Evolutionary conservation across 2,329 filamentous ascomycete species (phyloP).

Genomic region (Aspergillus amoenus): DNA sequence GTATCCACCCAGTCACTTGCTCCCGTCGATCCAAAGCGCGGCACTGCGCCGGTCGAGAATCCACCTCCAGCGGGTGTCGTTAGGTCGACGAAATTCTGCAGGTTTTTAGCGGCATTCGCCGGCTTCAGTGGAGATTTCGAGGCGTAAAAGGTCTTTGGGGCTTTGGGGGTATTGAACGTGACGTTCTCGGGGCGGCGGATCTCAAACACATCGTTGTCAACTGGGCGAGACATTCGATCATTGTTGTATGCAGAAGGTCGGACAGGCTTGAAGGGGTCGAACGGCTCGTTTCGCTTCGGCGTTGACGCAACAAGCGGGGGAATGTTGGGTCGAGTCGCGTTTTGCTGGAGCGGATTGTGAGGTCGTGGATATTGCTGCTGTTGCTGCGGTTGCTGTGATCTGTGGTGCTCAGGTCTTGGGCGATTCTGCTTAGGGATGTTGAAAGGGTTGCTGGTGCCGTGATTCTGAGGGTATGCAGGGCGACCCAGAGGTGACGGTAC

Average conservation of each 20-base stretch:
- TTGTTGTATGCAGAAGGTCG: conserved; percentile 39
- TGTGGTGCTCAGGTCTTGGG: conserved; percentile 52
- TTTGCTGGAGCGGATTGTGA: conserved; percentile 18
- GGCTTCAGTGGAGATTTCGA: conserved; percentile 44
- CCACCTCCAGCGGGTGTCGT: conserved; percentile 38
- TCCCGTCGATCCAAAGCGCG: conserved; percentile 55
- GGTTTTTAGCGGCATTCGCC: conserved; percentile 44
- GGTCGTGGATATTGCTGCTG: conserved; percentile 12
- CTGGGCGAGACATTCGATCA: conserved; percentile 21
- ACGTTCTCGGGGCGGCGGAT: conserved; percentile 52
- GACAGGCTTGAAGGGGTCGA: conserved; percentile 42
- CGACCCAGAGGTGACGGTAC: conserved; percentile 56
- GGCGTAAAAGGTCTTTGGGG: conserved; percentile 54
- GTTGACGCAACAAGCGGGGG: conserved; percentile 22
- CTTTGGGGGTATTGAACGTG: conserved; percentile 49
- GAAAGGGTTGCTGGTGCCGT: conserved; percentile 47
- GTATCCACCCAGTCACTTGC: conserved; percentile 52
- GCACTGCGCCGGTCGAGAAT: conserved; percentile 49
- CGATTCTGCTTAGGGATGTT: conserved; percentile 53
- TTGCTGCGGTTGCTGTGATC: conserved; percentile 25
- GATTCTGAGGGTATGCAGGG: conserved; percentile 38
- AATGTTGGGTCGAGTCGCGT: conserved; percentile 18
- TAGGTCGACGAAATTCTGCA: conserved; percentile 51
- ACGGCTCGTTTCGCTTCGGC: conserved; percentile 30
- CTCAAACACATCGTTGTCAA: conserved; percentile 38